These are phyloP conservation scores for Picochlorum sp. DNA, from an alignment of 139 green algal genomes.

Conservation along the genomic window DNA sequence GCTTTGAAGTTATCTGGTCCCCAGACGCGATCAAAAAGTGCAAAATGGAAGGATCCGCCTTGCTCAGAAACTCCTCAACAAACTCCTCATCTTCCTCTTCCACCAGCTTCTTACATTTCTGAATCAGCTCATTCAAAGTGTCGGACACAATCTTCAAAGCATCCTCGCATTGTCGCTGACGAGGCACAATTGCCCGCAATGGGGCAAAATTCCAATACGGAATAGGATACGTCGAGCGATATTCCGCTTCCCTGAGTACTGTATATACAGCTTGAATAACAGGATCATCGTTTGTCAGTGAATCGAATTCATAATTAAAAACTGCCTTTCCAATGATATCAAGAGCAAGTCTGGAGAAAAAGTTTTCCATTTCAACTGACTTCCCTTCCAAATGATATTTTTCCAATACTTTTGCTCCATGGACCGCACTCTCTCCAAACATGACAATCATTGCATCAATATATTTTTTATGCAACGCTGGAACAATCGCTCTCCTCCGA, in stretches of 20 bases:
- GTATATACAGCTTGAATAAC: constrained; percentile 93
- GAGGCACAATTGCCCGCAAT: constrained; percentile 49
- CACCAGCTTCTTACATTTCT: constrained; percentile 69
- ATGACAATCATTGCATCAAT: constrained; percentile 73
- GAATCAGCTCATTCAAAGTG: constrained; percentile 77
- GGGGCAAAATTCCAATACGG: constrained; percentile 87
- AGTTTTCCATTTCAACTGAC: constrained; percentile 90
- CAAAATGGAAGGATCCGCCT: constrained; percentile 85
- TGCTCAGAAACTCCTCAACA: constrained; percentile 86
- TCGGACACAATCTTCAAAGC: constrained; percentile 66
- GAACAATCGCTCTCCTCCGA: constrained; percentile 62
- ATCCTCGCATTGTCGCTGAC: constrained; percentile 43
- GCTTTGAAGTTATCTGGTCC: constrained; percentile 84
- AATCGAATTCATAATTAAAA: constrained; percentile 98
- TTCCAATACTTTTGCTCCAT: constrained; percentile 48
- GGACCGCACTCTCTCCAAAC: constrained; percentile 74
- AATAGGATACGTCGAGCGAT: constrained; percentile 70
- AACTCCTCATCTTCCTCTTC: constrained; percentile 87
- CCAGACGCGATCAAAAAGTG: constrained; percentile 86
- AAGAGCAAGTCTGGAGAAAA: constrained; percentile 81
- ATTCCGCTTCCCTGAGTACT: constrained; percentile 81
- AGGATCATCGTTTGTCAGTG: constrained; percentile 76
- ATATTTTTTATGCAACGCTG: constrained; percentile 76
- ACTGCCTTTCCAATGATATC: constrained; percentile 98
- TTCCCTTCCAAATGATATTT: constrained; percentile 3